Conservation (phyloP, 1,139 yeast genomes). For the Blastobotrys petasosporus region DNA sequence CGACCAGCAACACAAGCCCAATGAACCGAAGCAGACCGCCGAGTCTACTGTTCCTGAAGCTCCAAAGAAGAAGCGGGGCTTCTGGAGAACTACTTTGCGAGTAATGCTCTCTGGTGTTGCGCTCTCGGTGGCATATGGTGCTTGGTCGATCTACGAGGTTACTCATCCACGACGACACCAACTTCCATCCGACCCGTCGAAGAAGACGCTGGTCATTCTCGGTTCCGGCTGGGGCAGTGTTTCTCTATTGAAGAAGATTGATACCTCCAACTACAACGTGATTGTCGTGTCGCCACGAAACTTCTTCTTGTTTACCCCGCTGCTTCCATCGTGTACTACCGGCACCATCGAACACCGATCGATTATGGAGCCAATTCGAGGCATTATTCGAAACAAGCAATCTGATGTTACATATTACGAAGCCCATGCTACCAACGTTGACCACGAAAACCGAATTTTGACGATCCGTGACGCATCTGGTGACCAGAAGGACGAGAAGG, state of each 20-base stretch:
- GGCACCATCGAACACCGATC: slow-evolving; percentile 90
- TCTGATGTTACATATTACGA: slow-evolving; percentile 83
- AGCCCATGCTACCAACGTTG: slow-evolving; percentile 84
- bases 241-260: slow-evolving; percentile 74
- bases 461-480: slow-evolving; percentile 36
- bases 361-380: slow-evolving; percentile 78
- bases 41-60: not conserved
- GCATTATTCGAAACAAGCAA: slow-evolving; percentile 63
- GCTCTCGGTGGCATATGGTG: slow-evolving; percentile 25
- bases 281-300: slow-evolving; percentile 89
- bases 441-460: slow-evolving; percentile 57
- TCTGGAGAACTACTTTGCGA: slow-evolving; percentile 25
- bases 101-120: slow-evolving; percentile 26
- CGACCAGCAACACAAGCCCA: not conserved
- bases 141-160: slow-evolving; percentile 33
- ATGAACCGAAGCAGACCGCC: not conserved
- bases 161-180: slow-evolving; percentile 36
- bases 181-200: slow-evolving; percentile 45
- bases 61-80: slow-evolving; percentile 3
- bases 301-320: slow-evolving; percentile 89
- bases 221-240: slow-evolving; percentile 97
- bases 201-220: slow-evolving; percentile 81
- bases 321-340: slow-evolving; percentile 89
- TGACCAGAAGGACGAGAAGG: slow-evolving; percentile 28
- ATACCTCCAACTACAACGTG: slow-evolving; percentile 81